Conservation (phyloP, 768 basidiomycete species). For the Lactarius deliciosus region DNA sequence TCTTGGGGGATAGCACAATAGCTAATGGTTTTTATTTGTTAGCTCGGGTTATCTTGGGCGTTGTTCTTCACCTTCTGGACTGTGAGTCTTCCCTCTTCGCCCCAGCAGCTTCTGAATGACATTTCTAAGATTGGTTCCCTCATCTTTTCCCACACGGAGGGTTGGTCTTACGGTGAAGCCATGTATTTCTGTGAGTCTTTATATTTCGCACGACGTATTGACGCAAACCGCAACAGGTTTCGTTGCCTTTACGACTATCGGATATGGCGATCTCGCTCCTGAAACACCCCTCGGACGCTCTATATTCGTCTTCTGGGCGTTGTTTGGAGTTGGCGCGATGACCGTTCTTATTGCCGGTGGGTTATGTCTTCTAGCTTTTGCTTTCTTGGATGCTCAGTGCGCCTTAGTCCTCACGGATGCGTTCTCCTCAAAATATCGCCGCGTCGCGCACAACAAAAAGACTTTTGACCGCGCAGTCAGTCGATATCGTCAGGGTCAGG, state of each 20-base stretch:
- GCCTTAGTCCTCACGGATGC: conserved; percentile 61
- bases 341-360: conserved; percentile 70
- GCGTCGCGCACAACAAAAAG: conserved; percentile 17
- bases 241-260: conserved; percentile 70
- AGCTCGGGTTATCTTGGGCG: conserved; percentile 50
- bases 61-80: conserved; percentile 80
- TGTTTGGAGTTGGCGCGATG: conserved; percentile 74
- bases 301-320: conserved; percentile 76
- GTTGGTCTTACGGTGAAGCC: conserved; percentile 61
- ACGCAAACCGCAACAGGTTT: conserved; percentile 48
- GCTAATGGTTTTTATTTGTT: neutral
- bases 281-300: conserved; percentile 67
- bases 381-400: neutral
- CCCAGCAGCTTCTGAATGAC: neutral
- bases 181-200: conserved; percentile 66
- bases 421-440: conserved; percentile 56
- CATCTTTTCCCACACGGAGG: conserved; percentile 68
- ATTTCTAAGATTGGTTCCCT: conserved; percentile 57
- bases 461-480: conserved; percentile 28
- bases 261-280: conserved; percentile 69
- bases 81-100: conserved; percentile 39
- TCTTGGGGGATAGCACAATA: too few species aligned
- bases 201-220: neutral
- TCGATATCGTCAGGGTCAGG: conserved; percentile 23
- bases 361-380: conserved; percentile 28